Conservation (phyloP, 805 yeast species). For the Limtongia smithiae region DNA sequence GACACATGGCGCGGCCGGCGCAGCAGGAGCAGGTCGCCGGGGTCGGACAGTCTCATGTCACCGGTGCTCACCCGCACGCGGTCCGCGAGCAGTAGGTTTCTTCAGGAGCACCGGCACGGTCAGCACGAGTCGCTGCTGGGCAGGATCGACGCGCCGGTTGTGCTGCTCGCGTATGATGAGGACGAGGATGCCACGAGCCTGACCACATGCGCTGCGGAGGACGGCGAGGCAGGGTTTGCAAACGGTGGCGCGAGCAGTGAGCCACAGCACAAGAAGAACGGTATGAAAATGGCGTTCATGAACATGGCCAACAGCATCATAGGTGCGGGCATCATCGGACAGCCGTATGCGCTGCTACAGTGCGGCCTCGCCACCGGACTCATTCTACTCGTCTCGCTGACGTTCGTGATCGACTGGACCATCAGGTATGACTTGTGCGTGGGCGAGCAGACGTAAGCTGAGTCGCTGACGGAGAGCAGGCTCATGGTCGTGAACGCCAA, state of each 20-base stretch:
- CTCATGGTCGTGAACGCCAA: slow-evolving; percentile 79
- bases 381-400: slow-evolving; percentile 54
- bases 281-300: slow-evolving; percentile 85
- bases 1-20: too few relatives aligned
- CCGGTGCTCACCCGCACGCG: too few relatives aligned
- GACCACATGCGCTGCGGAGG: background rate
- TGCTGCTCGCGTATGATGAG: too few relatives aligned
- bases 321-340: slow-evolving; percentile 95
- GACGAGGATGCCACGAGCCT: too few relatives aligned
- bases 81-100: too few relatives aligned
- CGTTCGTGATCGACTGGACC: slow-evolving; percentile 86
- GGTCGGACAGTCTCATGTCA: too few relatives aligned
- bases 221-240: too few relatives aligned
- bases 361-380: slow-evolving; percentile 76
- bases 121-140: too few relatives aligned
- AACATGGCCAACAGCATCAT: slow-evolving; percentile 94
- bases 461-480: slow-evolving; percentile 37
- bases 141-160: too few relatives aligned
- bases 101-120: too few relatives aligned
- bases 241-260: slow-evolving; percentile 7
- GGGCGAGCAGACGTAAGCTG: background rate
- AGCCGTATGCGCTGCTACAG: slow-evolving; percentile 80
- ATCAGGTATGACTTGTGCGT: slow-evolving; percentile 34
- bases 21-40: too few relatives aligned
- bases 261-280: slow-evolving; percentile 44